Evolutionary conservation across 2,329 filamentous ascomycete genomes (phyloP).

Genomic region (Aspergillus ibericus): DNA sequence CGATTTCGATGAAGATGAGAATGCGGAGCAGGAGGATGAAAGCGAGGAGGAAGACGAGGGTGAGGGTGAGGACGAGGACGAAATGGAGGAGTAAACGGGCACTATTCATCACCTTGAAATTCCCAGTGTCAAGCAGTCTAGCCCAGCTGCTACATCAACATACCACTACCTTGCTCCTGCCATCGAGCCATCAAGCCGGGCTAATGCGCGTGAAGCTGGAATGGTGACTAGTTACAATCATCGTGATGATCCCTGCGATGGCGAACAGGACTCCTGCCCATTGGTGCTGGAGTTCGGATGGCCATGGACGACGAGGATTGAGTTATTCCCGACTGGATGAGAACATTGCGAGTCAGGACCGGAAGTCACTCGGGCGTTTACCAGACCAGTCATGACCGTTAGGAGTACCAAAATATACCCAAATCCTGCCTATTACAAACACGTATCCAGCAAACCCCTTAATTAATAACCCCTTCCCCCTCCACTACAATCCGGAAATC

Average conservation of each 20-base stretch:
- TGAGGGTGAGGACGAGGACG: constrained; percentile 32
- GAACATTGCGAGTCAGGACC: neutral
- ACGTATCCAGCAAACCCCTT: neutral
- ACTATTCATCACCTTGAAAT: neutral
- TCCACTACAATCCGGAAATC: neutral
- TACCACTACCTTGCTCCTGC: neutral
- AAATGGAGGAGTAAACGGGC: constrained; percentile 42
- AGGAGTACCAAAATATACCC: constrained; percentile 19
- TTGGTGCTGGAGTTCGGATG: neutral
- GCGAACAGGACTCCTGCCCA: neutral
- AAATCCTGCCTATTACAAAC: constrained; percentile 3
- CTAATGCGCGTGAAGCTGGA: neutral
- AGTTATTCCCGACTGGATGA: neutral
- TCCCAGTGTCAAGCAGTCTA: neutral
- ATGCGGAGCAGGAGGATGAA: constrained; percentile 45
- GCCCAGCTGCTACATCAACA: neutral
- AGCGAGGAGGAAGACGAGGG: constrained; percentile 27
- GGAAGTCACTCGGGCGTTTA: neutral
- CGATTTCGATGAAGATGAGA: constrained; percentile 49
- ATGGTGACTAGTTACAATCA: neutral
- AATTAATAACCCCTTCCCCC: too few species aligned
- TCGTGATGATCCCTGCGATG: neutral
- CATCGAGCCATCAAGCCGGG: neutral
- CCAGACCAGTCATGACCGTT: neutral
- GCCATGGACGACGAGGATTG: neutral